These are phyloP conservation scores for Amanita jacksonii DNA, from an alignment of 768 basidiomycete species.

Conservation along the genomic window DNA sequence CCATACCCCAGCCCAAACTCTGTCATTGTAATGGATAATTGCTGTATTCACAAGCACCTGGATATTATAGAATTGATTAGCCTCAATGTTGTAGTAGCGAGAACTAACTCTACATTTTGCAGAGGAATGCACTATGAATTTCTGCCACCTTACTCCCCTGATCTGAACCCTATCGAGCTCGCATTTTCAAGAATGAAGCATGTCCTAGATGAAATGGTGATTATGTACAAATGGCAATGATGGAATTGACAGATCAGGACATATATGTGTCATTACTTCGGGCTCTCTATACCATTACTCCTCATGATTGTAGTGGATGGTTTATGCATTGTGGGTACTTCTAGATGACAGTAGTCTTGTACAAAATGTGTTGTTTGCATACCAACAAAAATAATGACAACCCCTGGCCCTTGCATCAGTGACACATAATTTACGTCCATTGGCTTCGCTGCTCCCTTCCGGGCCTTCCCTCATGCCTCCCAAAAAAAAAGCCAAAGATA, in stretches of 20 bases:
- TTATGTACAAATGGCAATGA: neutral
- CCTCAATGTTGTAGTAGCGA: neutral
- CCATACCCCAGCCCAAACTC: conserved; percentile 2
- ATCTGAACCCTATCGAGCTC: conserved; percentile 9
- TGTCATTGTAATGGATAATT: conserved; percentile 2
- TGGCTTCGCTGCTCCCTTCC: too few relatives aligned
- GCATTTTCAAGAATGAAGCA: conserved; percentile 9
- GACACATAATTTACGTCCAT: too few relatives aligned
- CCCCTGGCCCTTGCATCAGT: neutral
- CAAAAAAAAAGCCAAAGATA: neutral
- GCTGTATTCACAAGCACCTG: neutral
- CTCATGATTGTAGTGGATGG: neutral
- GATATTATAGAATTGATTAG: neutral
- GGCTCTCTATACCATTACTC: neutral
- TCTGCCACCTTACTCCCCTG: conserved; percentile 9
- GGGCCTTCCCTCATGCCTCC: neutral
- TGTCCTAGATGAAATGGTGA: neutral
- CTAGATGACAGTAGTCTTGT: too few relatives aligned
- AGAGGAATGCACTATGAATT: conserved; percentile 7
- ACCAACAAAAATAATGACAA: too few relatives aligned
- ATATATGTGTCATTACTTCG: neutral
- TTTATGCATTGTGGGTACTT: conserved; percentile 5
- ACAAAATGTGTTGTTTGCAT: too few relatives aligned
- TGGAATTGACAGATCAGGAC: neutral
- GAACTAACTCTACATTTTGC: neutral